Evolutionary conservation across 169 alveolate genomes (phyloP), one percentile per base, ranked within the genome.

Genomic region (Cyclospora cayetanensis): DNA sequence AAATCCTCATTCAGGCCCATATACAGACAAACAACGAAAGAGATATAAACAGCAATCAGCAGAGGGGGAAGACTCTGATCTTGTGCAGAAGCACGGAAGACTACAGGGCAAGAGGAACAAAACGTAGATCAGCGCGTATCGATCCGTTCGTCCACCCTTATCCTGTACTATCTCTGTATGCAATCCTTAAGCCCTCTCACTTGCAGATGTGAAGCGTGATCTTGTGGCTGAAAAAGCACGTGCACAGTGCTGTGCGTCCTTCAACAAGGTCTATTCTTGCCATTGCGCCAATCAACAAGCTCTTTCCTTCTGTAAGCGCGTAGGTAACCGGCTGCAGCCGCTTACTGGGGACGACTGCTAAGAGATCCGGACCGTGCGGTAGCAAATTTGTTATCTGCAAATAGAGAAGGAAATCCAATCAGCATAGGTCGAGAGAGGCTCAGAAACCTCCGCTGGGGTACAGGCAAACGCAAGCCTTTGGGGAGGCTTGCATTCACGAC

Each of bases 151-250:
- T n/a, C n/a, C n/a, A n/a, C n/a, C n/a, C n/a, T n/a, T n/a, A n/a
- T n/a, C n/a, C n/a, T n/a, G n/a, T n/a, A n/a, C n/a, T n/a, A n/a
- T n/a, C n/a, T n/a, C n/a, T n/a, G n/a, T 46, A 9, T 18, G n/a
- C 60, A 9, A 46, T 11, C 60, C 41, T 72, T 12, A 18, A 35
- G 4, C 25, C 35, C 42, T 11, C 91, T 2, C 12, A 86, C 92
- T 76, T 92, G 84, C 95, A 93, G 63, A 94, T 92, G 70, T 94
- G 96, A 29, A 94, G 86, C 15, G 96, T 94, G 55, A 93, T 91
- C 70, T 86, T 94, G 93, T 93, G 93, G 35, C 95, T 91, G 70
- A 94, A 80, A 68, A 88, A 94, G 90, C 94, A 93, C 5, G 96
- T 86, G 92, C 77, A 25, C 65, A 86, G 92, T 18, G 92, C 92